Base-by-base conservation (phyloP, 192 early-diverging fungal genomes). In the Coemansia sp. region DNA sequence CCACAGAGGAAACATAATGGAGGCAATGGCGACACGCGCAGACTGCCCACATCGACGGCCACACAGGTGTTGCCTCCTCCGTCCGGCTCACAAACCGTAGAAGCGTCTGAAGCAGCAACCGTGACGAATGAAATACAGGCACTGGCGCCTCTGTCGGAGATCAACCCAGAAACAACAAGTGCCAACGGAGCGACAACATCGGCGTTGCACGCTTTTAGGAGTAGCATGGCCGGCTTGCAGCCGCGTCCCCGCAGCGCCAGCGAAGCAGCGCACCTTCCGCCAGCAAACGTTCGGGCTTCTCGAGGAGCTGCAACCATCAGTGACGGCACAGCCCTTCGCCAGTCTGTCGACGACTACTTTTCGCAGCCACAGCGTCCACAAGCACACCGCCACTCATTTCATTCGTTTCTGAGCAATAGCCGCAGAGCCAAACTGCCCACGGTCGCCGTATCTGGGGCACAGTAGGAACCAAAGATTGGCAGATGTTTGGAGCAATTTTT, bases 301-400 rank as follows among this genome's bases (percentile, higher is more conserved):
- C 22, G n/a, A 48, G 23, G 8, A 49, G 61, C 29, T 48, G 33
- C 42, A 5, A 49, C 61, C 5, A 11, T 6, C 2, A 19, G 45
- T 15, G 17, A 19, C 17, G 45, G 17, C 7, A 19, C 45, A 17
- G 45, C 23, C 1, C 7, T 52, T 25, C 23, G 23, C 14, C 49
- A 15, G 49, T 25, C 49, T 52, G 49, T 52, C 0, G 49, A 52
- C 49, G 55, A 57, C 55, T 57, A 57, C 34, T 57, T 57, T 20
- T 57, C 55, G 55, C 55, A 57, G 49, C 49, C 49, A 7, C 55
- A 34, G 14, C 55, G 17, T 20, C 10, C 19, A 14, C 55, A 57
- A 20, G 29, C 9, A 9, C 34, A 57, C 19, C 55, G 34, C 32
- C 55, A 36, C 23, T 36, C 55, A 9, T 36, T 57, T n/a, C 55